A percentile compares a stretch with the other conserved stretches of the same genome.
Conservation (phyloP, 495 filamentous ascomycete species). For the Penicillium herquei region DNA sequence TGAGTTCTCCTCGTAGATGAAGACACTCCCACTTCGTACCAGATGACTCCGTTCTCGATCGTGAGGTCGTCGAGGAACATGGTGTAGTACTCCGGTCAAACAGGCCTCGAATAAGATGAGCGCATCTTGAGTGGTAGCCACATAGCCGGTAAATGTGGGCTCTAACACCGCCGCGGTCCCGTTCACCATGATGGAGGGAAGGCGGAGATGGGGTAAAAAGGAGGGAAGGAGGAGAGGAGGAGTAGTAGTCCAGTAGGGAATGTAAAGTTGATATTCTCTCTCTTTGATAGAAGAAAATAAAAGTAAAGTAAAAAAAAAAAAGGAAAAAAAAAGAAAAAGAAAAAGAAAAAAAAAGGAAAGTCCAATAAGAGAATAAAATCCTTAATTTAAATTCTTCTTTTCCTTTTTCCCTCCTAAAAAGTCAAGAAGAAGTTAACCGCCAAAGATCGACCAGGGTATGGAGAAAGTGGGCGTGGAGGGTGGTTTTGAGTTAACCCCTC, state of each 20-base stretch:
- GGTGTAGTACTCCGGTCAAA: slow-evolving; percentile 63
- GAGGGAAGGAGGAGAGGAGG: slow-evolving; percentile 4
- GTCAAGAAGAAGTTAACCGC: slow-evolving; percentile 21
- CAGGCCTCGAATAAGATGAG: slow-evolving; percentile 74
- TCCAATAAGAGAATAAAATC: background rate
- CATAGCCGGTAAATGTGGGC: slow-evolving; percentile 64
- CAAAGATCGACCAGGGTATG: slow-evolving; percentile 34
- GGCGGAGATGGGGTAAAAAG: slow-evolving; percentile 5
- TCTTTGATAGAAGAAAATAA: too few species aligned
- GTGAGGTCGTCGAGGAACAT: slow-evolving; percentile 79
- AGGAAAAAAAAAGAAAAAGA: too few species aligned
- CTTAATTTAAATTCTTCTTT: too few species aligned
- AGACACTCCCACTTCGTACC: slow-evolving; percentile 80
- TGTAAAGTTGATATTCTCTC: background rate
- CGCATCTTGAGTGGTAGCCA: slow-evolving; percentile 71
- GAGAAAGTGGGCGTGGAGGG: slow-evolving; percentile 26
- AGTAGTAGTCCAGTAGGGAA: slow-evolving; percentile 4
- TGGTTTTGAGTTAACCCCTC: slow-evolving; percentile 38
- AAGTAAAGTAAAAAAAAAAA: too few species aligned
- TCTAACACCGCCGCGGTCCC: slow-evolving; percentile 47
- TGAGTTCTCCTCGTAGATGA: slow-evolving; percentile 85
- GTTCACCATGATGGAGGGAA: slow-evolving; percentile 41
- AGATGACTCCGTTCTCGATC: slow-evolving; percentile 73
- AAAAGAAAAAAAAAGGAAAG: background rate
- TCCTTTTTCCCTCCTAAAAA: background rate